Evolutionary conservation across 2,329 filamentous ascomycete species (phyloP), one percentile per base, ranked within the genome.

Genomic region (Exophiala mesophila): DNA sequence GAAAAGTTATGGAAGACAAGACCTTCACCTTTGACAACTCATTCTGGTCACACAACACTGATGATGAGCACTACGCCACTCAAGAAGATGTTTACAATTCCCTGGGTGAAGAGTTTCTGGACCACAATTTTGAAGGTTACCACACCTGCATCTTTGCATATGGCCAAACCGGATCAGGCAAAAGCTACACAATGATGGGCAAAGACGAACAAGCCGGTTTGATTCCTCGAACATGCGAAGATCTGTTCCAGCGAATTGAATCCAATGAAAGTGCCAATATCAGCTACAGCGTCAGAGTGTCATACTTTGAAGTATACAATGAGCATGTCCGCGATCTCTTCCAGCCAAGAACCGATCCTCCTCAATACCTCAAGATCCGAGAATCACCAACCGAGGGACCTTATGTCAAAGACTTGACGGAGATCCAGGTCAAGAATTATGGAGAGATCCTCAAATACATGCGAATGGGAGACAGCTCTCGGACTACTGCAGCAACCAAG

Each of bases 71-170:
- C 67, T 98, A 96, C 62, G 89, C 92, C 3, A 77, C 83, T 48
- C 92, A 98, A 63, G 86, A 88, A 57, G 86, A 96, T 58, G 84
- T 98, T 42, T 97, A 98, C 72, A 87, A 92, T 59, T 85, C 84
- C 45, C 76, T 98, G 17, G 92, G 92, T 41, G 88, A 96, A 63
- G 92, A 97, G 60, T 97, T 98, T 55, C 76, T 98, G 50, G 92
- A 98, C 65, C 92, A 98, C 74, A 98, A 98, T 69, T 98, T 98
- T 58, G 89, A 96, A 62, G 92, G 92, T 52, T 98, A 98, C 69
- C 90, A 98, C 67, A 98, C 92, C 0, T 98, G 92, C 65, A 98
- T 98, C 55, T 97, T 98, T 61, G 92, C 92, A 47, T 97, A 98
- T 59, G 92, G 92, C 8, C 92, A 98, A 71, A 98, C 92, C 0